Percentiles rank a stretch among this genome's conserved stretches.
phyloP scores from a whole-genome alignment of 129 eudicot genomes.

The Escallonia rubra region DNA sequence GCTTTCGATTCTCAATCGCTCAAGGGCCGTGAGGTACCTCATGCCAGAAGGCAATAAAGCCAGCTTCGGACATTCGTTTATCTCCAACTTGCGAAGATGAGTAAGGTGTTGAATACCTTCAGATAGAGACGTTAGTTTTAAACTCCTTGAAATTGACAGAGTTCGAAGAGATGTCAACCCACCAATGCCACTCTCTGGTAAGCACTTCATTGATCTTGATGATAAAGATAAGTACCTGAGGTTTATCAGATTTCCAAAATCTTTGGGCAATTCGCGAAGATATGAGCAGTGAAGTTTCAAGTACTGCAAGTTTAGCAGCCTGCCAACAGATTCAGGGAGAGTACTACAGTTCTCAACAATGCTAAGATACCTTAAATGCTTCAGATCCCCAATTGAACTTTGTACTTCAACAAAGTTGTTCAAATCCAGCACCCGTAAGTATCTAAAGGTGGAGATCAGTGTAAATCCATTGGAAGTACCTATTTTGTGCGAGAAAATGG shows the following conservation, averaged over 20 bases:
- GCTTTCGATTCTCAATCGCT: too few relatives aligned
- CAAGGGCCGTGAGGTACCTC: too few relatives aligned
- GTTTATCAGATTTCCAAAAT: background rate
- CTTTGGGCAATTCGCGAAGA: background rate
- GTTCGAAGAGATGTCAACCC: background rate
- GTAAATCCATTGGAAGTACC: background rate
- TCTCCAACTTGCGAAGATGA: too few relatives aligned
- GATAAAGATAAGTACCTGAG: background rate
- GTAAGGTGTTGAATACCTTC: too few relatives aligned
- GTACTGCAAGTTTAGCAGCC: background rate
- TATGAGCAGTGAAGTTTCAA: background rate
- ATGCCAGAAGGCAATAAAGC: too few relatives aligned
- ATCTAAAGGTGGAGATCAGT: background rate
- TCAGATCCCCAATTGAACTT: background rate
- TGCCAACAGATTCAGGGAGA: background rate
- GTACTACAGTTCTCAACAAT: background rate
- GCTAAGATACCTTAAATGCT: constrained; percentile 2
- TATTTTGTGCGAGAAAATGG: background rate
- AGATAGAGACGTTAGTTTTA: background rate
- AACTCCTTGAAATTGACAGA: background rate
- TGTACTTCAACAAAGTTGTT: background rate
- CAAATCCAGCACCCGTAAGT: constrained; percentile 1
- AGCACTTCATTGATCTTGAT: background rate
- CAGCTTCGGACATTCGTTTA: too few relatives aligned
- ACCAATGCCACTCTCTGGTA: background rate